Evolutionary conservation across 139 green algal species (phyloP), one percentile per base, ranked within the genome.

Genomic region (Coelastrella sp.): DNA sequence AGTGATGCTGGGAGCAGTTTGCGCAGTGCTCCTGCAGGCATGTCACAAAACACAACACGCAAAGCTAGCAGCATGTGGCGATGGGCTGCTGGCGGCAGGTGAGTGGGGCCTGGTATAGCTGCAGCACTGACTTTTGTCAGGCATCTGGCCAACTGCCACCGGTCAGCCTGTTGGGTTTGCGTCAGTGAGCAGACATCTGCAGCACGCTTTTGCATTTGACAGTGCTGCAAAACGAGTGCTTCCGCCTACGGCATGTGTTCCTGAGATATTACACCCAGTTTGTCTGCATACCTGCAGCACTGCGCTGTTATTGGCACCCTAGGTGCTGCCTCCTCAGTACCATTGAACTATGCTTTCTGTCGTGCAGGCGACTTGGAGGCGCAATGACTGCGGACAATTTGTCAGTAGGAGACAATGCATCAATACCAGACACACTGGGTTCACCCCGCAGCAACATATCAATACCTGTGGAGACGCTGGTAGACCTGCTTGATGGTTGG

Each of bases 1-100:
- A 82, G 75, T 43, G 75, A 82, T 25, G 75, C 75, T 57, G 75
- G 53, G 40, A 69, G 75, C 75, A 71, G 50, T 8, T 38, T 82
- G 75, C 51, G 75, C 34, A 82, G 75, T 30, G 75, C 62, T 21
- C 62, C 62, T n/a, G 62, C 27, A 41, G 30, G 62, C 30, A 23
- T 19, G 62, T 5, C 23, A 41, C 19, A 64, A 9, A n/a, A 64
- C 53, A 64, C 17, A 34, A 64, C 53, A 34, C 53, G 19, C 38
- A 77, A 77, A 38, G 35, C 37, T 21, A 38, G 71, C 17, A 32
- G 73, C 32, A 21, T 81, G 32, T 81, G 73, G 73, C 73, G 73
- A 30, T 81, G 73, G 73, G 73, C 50, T 4, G 35, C 67, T 27
- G 37, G 50, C 15, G 50, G 48, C 73, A 81, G 73, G 73, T 81